These are phyloP conservation scores for Pestalotiopsis sp. DNA, from an alignment of 2,329 filamentous ascomycete genomes.

Conservation along the genomic window DNA sequence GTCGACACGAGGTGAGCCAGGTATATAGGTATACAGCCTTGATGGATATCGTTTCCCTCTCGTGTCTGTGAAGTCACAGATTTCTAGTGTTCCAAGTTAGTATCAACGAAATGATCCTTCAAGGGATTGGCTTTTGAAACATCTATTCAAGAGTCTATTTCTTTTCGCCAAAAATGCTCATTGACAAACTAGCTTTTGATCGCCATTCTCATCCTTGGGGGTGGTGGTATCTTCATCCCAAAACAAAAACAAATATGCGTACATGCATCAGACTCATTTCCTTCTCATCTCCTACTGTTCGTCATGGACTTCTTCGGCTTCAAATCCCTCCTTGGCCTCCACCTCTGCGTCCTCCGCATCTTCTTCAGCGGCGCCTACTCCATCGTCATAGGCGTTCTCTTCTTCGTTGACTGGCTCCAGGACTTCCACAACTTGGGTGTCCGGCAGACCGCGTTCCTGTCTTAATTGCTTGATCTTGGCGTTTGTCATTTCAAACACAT, in stretches of 20 bases:
- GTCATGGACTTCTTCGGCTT: conserved; percentile 10
- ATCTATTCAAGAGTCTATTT: not conserved
- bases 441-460: conserved; percentile 37
- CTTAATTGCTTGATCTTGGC: conserved; percentile 56
- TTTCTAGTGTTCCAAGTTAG: too few relatives aligned
- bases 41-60: too few relatives aligned
- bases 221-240: conserved; percentile 8
- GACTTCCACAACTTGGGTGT: conserved; percentile 17
- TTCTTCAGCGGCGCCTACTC: conserved; percentile 2
- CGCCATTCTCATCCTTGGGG: not conserved
- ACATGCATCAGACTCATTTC: not conserved
- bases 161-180: not conserved
- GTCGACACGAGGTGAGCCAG: too few relatives aligned
- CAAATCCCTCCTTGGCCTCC: conserved; percentile 8
- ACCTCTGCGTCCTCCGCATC: conserved; percentile 10
- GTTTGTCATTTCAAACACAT: conserved; percentile 94
- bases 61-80: too few relatives aligned
- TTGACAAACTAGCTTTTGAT: conserved; percentile 2
- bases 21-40: too few relatives aligned
- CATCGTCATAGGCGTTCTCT: conserved; percentile 17
- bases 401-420: conserved; percentile 34
- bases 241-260: not conserved
- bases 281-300: not conserved
- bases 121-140: not conserved
- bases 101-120: too few relatives aligned